phyloP scores from a whole-genome alignment of 805 yeast genomes.

The Nakazawaea peltata region DNA sequence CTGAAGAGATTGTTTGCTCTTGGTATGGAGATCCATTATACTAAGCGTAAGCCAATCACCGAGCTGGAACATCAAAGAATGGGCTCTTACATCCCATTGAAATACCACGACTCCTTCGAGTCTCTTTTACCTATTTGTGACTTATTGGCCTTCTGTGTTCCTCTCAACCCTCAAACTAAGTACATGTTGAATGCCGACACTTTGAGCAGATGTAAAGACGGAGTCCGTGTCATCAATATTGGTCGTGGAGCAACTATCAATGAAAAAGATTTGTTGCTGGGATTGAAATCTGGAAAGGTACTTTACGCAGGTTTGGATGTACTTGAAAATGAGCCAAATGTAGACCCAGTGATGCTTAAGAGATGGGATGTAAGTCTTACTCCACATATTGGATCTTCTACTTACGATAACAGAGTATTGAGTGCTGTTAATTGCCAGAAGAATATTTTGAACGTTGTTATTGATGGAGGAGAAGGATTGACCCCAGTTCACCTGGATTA shows the following conservation, averaged over 20 bases:
- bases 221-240: slow-evolving; percentile 43
- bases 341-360: slow-evolving; percentile 18
- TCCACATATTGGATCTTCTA: slow-evolving; percentile 59
- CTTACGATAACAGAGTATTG: slow-evolving; percentile 34
- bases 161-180: slow-evolving; percentile 44
- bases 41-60: slow-evolving; percentile 34
- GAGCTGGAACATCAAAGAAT: slow-evolving; percentile 15
- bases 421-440: slow-evolving; percentile 36
- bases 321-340: slow-evolving; percentile 44
- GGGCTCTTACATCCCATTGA: slow-evolving; percentile 22
- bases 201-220: slow-evolving; percentile 25
- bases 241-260: slow-evolving; percentile 53
- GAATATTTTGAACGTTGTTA: slow-evolving; percentile 30
- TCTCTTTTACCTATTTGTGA: slow-evolving; percentile 32
- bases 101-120: slow-evolving; percentile 26
- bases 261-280: slow-evolving; percentile 37
- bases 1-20: slow-evolving; percentile 39
- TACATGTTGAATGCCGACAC: slow-evolving; percentile 37
- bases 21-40: slow-evolving; percentile 52
- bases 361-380: slow-evolving; percentile 39
- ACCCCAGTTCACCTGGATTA: slow-evolving; percentile 19
- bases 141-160: slow-evolving; percentile 47
- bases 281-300: slow-evolving; percentile 33
- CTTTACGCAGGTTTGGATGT: slow-evolving; percentile 56
- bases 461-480: slow-evolving; percentile 28